A percentile compares a stretch with the other conserved stretches of the same genome.
These are phyloP conservation scores for Chaetomium fimeti DNA, from an alignment of 495 filamentous ascomycete species.

Conservation along the genomic window DNA sequence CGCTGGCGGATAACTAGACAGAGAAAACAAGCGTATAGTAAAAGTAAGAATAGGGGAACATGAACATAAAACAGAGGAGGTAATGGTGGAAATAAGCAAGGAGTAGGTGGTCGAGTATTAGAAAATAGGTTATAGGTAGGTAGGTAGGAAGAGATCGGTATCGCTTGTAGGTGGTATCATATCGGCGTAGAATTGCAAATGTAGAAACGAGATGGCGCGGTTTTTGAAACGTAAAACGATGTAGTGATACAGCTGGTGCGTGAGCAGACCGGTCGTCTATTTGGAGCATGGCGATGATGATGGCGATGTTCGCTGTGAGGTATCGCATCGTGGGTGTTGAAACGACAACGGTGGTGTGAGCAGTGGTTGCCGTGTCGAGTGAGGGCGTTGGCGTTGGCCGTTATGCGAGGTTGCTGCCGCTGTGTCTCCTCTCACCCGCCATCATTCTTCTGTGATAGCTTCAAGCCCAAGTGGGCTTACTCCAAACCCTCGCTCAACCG, in stretches of 20 bases:
- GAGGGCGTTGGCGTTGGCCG: background rate
- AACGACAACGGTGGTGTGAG: no score
- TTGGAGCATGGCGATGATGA: background rate
- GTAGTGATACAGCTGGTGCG: background rate
- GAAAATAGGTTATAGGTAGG: no score
- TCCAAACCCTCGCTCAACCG: conserved; percentile 44
- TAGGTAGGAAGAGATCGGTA: background rate
- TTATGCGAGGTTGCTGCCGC: background rate
- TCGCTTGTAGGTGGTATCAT: background rate
- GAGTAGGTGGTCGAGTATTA: no score
- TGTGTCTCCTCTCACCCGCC: no score
- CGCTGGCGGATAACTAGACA: no score
- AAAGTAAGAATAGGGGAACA: no score
- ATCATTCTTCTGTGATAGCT: no score
- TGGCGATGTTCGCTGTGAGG: background rate
- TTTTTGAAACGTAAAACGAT: background rate
- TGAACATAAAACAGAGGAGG: no score
- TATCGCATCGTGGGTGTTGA: background rate
- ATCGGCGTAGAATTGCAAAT: background rate
- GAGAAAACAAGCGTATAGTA: no score
- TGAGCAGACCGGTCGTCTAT: background rate
- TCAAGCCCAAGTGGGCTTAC: conserved; percentile 17
- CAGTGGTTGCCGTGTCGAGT: no score
- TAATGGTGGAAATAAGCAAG: no score
- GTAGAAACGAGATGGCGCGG: background rate